Evolutionary conservation across 805 yeast species (phyloP), one percentile per base, ranked within the genome.

Genomic region (Ogataea pini): DNA sequence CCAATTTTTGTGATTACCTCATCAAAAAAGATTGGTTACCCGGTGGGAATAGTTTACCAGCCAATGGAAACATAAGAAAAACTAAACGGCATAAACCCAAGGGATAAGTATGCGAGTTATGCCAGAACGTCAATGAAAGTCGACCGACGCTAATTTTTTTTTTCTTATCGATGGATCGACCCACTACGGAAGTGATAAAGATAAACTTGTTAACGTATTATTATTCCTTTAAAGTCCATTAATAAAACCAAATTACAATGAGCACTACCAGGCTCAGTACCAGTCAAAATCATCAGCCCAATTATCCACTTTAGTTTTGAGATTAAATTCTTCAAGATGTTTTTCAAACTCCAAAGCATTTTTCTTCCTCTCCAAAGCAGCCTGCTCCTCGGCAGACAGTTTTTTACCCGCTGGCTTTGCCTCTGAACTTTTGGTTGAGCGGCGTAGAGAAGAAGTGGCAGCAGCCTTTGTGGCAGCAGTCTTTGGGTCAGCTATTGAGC

Each of bases 271-370:
- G 7, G 5, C 37, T 39, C 22, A 50, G 18, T 46, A 53, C 57
- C 57, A 53, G 17, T 51, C 58, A 25, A 54, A 47, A 17, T 54
- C 58, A 39, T 54, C 58, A 7, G 58, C 55, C 58, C 58, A 54
- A 41, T 45, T 46, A 3, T 46, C 53, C 13, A 48, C 42, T 5
- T 49, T 37, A 14, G 41, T 33, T 10, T 43, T 49, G n/a, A 45
- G 19, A 24, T 46, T 50, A 36, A 41, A 41, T 34, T 52, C 31
- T 8, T 52, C 51, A 22, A 51, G 44, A 19, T 32, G 17, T 31
- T 55, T 50, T 17, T 50, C 54, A 25, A 56, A 51, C 39, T 56
- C 58, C 41, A 43, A 20, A 24, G 55, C 59, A 31, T 49, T 54
- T 24, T 51, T 36, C 28, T 51, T 54, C 18, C 49, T 40, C 32